Evolutionary conservation across 116 monocot genomes (phyloP), one percentile per base, ranked within the genome.

Genomic region (Cymodocea nodosa): DNA sequence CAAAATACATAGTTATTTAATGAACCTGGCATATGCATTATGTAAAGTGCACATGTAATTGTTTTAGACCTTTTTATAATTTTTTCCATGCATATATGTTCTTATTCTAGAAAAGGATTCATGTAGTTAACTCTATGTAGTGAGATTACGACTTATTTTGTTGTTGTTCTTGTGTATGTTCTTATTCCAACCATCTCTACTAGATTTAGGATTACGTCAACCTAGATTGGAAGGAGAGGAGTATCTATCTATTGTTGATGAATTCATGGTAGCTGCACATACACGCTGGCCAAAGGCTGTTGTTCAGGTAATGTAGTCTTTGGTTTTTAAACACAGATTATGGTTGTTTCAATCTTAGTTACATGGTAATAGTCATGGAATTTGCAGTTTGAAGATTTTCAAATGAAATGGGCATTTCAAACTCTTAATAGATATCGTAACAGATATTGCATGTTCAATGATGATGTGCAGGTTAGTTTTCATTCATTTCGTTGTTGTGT

Each of bases 321-420:
- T 18, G 5, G 30, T 30, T 62, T 62, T 37, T 37, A 35, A 62
- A 18, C 10, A 50, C 18, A 13, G 39, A 17, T 59, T 16, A 15
- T 60, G 4, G 22, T 48, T 51, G 48, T 50, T 60, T 25, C 19
- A 60, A 24, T 40, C 50, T 18, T 56, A 56, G 56, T 60, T 60
- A 57, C 54, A 23, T 51, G 2, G 68, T 70, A 24, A 64, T 1
- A 62, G n/a, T 65, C 48, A 56, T 53, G 11, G 12, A 16, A 62
- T 61, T 64, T 73, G 23, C 75, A 93, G 93, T 93, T 93, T 70
- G 93, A 93, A 68, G 93, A 93, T 68, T 93, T 93, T 69, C 93
- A 93, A 80, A 93, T 93, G 93, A 93, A 93, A 76, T 93, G 93
- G 93, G 93, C 93, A 53, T 93, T 93, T 74, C 81, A 93, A 81